Evolutionary conservation across 306 rosid species (phyloP).

Genomic region (Quercus agrifolia): DNA sequence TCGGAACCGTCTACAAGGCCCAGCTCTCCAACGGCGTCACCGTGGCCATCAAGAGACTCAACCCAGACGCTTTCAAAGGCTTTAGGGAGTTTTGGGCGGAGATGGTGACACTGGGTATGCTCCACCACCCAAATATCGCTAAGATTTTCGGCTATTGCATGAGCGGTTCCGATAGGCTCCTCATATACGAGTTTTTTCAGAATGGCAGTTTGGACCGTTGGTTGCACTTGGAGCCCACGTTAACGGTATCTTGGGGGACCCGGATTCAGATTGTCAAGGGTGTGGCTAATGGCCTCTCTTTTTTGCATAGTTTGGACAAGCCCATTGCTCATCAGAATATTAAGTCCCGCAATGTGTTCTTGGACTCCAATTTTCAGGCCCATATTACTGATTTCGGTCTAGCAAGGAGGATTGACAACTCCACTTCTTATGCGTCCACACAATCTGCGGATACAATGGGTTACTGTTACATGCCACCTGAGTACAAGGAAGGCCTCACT

Average conservation of each 20-base stretch:
- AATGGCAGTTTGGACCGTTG: conserved; percentile 53
- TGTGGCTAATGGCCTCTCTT: too few relatives aligned
- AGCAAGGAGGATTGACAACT: conserved; percentile 52
- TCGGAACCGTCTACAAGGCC: conserved; percentile 85
- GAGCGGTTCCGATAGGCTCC: too few relatives aligned
- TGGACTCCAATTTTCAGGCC: too few relatives aligned
- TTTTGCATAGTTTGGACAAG: too few relatives aligned
- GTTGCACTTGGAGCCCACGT: conserved; percentile 35
- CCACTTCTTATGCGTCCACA: conserved; percentile 68
- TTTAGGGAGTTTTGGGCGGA: conserved; percentile 79
- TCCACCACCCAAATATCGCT: not conserved
- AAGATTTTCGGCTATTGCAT: too few relatives aligned
- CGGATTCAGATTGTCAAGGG: too few relatives aligned
- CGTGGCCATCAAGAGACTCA: conserved; percentile 82
- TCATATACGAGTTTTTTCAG: too few relatives aligned
- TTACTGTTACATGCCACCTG: conserved; percentile 71
- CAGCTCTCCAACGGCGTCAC: conserved; percentile 53
- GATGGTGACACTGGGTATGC: too few relatives aligned
- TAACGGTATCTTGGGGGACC: too few relatives aligned
- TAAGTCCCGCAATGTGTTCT: too few relatives aligned
- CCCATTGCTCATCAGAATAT: too few relatives aligned
- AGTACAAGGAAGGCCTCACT: conserved; percentile 57
- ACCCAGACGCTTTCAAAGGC: conserved; percentile 87
- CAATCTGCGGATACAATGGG: conserved; percentile 77
- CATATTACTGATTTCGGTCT: conserved; percentile 28